These are phyloP conservation scores for Exophiala aquamarina DNA, from an alignment of 2,329 filamentous ascomycete genomes.

Conservation along the genomic window DNA sequence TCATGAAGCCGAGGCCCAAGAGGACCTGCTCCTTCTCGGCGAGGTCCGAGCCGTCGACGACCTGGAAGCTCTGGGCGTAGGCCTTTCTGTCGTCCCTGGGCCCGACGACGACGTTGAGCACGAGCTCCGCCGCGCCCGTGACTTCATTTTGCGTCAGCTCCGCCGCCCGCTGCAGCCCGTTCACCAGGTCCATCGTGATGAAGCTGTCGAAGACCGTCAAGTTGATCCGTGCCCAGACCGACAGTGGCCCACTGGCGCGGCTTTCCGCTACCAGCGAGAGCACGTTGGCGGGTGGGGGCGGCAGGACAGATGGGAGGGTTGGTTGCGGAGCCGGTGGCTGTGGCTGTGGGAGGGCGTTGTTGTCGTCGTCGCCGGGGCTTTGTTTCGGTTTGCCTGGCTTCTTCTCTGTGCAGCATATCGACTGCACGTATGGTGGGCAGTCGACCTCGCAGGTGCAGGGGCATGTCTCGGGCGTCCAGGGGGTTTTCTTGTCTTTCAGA, in stretches of 20 bases:
- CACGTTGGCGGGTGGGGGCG: background rate
- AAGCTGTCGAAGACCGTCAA: conserved; percentile 18
- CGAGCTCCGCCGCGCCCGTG: conserved; percentile 81
- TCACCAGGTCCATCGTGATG: conserved; percentile 21
- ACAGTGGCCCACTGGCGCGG: conserved; percentile 6
- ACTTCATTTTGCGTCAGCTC: conserved; percentile 11
- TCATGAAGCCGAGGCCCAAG: conserved; percentile 13
- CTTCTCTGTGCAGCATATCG: background rate
- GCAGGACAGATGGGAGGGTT: background rate
- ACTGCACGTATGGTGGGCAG: background rate
- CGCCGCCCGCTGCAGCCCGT: conserved; percentile 7
- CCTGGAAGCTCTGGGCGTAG: conserved; percentile 33
- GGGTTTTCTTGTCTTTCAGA: background rate
- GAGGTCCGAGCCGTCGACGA: conserved; percentile 18
- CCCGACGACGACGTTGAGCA: conserved; percentile 83
- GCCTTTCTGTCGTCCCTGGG: conserved; percentile 86
- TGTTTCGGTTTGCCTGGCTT: background rate
- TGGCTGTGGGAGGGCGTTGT: background rate
- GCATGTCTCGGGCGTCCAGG: background rate
- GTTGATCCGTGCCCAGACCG: conserved; percentile 14
- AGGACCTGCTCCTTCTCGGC: conserved; percentile 18
- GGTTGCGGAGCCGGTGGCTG: background rate
- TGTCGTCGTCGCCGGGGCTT: background rate
- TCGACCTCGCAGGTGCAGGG: background rate
- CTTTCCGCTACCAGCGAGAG: conserved; percentile 12